phyloP scores from a whole-genome alignment of 2,329 filamentous ascomycete species.

The Albifimbria verrucaria region DNA sequence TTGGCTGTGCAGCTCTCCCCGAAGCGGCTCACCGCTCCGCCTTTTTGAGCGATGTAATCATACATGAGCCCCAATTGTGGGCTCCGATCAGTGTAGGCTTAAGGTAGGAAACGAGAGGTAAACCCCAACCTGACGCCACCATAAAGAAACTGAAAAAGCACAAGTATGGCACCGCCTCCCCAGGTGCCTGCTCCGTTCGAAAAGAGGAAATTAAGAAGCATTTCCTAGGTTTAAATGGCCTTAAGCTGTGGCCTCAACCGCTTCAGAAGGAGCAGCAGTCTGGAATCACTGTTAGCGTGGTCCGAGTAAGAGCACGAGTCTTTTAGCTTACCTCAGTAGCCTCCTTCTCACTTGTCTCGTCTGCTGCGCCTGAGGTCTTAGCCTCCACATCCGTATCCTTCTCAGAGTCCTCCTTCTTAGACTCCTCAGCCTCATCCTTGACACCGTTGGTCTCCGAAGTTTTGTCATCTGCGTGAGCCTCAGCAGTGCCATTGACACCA shows the following conservation, averaged over 20 bases:
- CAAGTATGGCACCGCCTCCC: constrained; percentile 1
- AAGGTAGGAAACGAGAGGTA: background rate
- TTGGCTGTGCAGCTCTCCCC: too few relatives aligned
- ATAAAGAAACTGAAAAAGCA: background rate
- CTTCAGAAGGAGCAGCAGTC: constrained; percentile 26
- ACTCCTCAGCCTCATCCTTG: constrained; percentile 31
- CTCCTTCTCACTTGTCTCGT: background rate
- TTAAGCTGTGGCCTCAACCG: constrained; percentile 35
- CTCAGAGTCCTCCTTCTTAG: constrained; percentile 19
- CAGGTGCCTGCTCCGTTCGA: background rate
- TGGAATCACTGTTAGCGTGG: constrained; percentile 4
- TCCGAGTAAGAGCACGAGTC: background rate
- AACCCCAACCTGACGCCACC: background rate
- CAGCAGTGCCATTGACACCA: constrained; percentile 45
- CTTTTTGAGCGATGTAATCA: background rate
- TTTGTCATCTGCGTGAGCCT: constrained; percentile 38
- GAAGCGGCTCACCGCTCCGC: too few relatives aligned
- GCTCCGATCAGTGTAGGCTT: background rate
- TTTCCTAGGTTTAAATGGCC: background rate
- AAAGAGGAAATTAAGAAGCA: background rate
- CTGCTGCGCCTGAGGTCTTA: background rate
- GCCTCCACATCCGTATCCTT: constrained; percentile 13
- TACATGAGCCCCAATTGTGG: background rate
- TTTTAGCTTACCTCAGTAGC: background rate
- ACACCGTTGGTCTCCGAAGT: constrained; percentile 35